These are phyloP conservation scores for Penicillium brevicompactum DNA, from an alignment of 2,329 filamentous ascomycete genomes.

Conservation along the genomic window DNA sequence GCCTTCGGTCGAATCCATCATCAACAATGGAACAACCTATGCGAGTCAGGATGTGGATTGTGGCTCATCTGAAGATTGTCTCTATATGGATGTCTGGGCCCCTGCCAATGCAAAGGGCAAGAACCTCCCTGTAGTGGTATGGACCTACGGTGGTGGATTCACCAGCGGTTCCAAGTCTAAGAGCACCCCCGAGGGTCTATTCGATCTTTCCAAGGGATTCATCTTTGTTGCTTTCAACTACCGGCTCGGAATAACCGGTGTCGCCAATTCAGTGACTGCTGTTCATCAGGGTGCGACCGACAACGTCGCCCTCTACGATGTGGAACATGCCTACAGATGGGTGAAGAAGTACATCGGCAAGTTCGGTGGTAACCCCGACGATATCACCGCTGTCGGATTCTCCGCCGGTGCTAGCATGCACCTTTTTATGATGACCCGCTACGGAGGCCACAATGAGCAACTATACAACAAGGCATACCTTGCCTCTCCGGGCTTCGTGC, in stretches of 20 bases:
- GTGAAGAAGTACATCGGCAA: constrained; percentile 19
- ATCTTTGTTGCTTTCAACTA: constrained; percentile 40
- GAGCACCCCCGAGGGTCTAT: constrained; percentile 36
- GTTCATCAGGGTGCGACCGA: constrained; percentile 32
- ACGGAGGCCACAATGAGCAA: constrained; percentile 35
- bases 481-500: constrained; percentile 36
- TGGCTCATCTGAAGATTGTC: constrained; percentile 31
- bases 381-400: constrained; percentile 19
- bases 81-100: constrained; percentile 20
- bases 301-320: constrained; percentile 20
- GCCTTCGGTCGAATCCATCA: constrained; percentile 29
- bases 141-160: constrained; percentile 33
- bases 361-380: constrained; percentile 20
- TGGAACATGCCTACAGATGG: constrained; percentile 20
- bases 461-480: constrained; percentile 34
- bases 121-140: constrained; percentile 34
- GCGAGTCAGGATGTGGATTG: constrained; percentile 38
- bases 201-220: constrained; percentile 34
- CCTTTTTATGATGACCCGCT: constrained; percentile 34
- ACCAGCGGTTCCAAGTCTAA: constrained; percentile 30
- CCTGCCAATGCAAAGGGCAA: constrained; percentile 28
- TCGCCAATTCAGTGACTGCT: constrained; percentile 30
- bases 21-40: constrained; percentile 35
- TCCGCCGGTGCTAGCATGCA: constrained; percentile 13
- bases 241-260: constrained; percentile 36